Percentiles rank a stretch among this genome's conserved stretches.
Evolutionary conservation across 2,329 filamentous ascomycete genomes (phyloP).

Genomic region (Neopestalotiopsis sp.): DNA sequence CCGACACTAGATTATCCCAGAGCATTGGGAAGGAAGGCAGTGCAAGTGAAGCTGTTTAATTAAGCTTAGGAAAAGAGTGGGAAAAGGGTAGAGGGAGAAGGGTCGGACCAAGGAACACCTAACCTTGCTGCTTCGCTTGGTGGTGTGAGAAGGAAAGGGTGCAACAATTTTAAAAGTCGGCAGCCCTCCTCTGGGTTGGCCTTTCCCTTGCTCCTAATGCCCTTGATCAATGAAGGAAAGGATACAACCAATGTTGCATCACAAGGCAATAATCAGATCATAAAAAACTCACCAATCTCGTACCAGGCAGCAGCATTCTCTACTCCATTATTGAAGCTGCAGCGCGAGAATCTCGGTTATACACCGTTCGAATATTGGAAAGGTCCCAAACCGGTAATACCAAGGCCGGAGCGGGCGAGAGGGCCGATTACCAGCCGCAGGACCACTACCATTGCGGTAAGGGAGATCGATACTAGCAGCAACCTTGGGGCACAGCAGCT

Average conservation of each 20-base stretch:
- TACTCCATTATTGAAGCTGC: neutral
- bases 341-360: constrained; percentile 17
- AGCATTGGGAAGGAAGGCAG: neutral
- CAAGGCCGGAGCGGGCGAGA: neutral
- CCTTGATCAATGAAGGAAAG: neutral
- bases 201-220: neutral
- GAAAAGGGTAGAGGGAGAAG: neutral
- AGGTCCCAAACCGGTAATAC: constrained; percentile 21
- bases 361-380: constrained; percentile 24
- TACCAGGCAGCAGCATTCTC: constrained; percentile 14
- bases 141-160: neutral
- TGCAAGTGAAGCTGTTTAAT: neutral
- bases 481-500: constrained; percentile 13
- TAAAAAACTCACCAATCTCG: neutral
- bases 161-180: neutral
- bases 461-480: constrained; percentile 12
- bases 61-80: neutral
- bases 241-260: neutral
- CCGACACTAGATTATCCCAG: neutral
- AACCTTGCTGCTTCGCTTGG: neutral
- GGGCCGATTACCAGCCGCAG: constrained; percentile 7
- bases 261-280: neutral
- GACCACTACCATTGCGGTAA: constrained; percentile 18
- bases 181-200: neutral
- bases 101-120: neutral